Base-by-base conservation (phyloP, 192 early-diverging fungal species). In the Coemansia sp. region DNA sequence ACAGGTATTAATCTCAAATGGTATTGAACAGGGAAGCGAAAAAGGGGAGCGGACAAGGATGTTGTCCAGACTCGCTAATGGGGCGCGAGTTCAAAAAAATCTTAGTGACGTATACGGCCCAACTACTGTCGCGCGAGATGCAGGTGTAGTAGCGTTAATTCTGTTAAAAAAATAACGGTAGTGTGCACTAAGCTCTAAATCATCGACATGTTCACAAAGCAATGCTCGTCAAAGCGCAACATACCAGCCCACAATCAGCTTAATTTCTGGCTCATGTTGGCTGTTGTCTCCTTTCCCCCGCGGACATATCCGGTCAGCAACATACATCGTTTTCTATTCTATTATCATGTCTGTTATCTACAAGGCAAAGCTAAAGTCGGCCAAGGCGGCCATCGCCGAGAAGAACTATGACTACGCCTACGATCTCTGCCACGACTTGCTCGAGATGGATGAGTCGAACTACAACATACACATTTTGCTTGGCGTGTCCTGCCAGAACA, bases 401-500 rank as follows among this genome's bases (percentile, higher is more conserved):
- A 79, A 74, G 64, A 71, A 76, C 64, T 76, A 80, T 68, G 77
- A 80, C 39, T 76, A 76, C 40, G 74, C 74, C 9, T 80, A 84
- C 69, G 74, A 76, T 22, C 68, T 84, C 11, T 76, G 77, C 60
- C 76, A 80, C 41, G 82, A 79, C 40, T 40, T 84, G 59, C 74
- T 84, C 4, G 78, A 84, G 62, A 40, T 84, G 30, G 81, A 83
- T 37, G 67, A n/a, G 24, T 18, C 16, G 22, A 80, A 70, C 64
- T 84, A 84, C 74, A 73, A 76, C 37, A 78, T 71, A 37, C 69
- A 80, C 59, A 80, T 93, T 11, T 84, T 89, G 68, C 82, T 90
- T n/a, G 92, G 89, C 24, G 75, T 92, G 4, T 83, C 89, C 0
- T 82, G 89, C 52, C 84, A 89, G 47, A 85, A 90, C 61, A 43